Evolutionary conservation across 1,284 basidiomycete genomes (phyloP), one percentile per base, ranked within the genome.

Genomic region (Vanrija sp.): DNA sequence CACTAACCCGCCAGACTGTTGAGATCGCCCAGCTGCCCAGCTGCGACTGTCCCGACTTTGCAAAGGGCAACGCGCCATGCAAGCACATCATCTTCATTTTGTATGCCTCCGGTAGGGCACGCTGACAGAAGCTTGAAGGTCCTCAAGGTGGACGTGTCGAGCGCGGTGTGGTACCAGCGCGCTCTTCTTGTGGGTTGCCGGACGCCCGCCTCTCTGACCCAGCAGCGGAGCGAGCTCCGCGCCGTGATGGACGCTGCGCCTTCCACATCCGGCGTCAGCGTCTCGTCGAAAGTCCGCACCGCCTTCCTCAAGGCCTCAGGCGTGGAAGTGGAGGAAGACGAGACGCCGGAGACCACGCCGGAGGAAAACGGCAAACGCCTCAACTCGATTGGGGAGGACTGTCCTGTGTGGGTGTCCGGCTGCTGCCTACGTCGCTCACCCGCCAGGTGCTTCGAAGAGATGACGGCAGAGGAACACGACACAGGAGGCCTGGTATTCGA

Each of bases 81-180:
- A 70, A 72, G 49, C 69, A 72, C 47, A 64, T 69, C 46, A 63
- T 72, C n/a, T 72, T 70, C 47, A 60, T 70, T 37, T 67, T 69
- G 69, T 72, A 20, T 55, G 67, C 3, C 16, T 41, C 22, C 15
- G 18, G 37, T 16, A 4, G n/a, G n/a, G n/a, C 5, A 4, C 12
- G 20, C n/a, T 36, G 38, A 37, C 9, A 24, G 19, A 41, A 72
- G 69, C 53, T 50, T 72, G 52, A 69, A 69, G 39, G 63, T 70
- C 1, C 53, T 72, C 49, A 72, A 72, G 45, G 61, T 70, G 1
- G 56, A 64, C 0, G 45, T 49, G 16, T 18, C 36, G 3, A 59
- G 54, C 5, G 20, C 43, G 0, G 9, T 57, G 5, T 72, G 69
- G 69, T 70, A 65, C 53, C 69, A 69, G 60, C 63, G 61, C n/a